phyloP scores from a whole-genome alignment of 2,329 filamentous ascomycete species.

The Xylaria polymorpha region DNA sequence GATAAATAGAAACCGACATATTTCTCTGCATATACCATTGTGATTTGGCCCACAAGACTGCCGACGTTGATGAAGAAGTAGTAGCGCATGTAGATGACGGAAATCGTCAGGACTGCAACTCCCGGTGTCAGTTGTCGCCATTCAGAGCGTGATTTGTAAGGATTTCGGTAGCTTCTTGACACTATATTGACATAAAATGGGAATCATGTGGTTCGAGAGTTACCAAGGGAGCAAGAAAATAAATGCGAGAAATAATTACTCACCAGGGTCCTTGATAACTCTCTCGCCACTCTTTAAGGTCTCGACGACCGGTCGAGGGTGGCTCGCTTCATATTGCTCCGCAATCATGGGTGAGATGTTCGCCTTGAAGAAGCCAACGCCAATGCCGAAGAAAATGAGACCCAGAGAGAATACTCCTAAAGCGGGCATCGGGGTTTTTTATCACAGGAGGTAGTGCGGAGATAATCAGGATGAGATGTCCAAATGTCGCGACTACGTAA shows the following conservation, averaged over 20 bases:
- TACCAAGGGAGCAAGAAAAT: too few species aligned
- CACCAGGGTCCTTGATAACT: conserved; percentile 72
- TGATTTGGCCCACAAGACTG: conserved; percentile 64
- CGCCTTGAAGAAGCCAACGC: conserved; percentile 75
- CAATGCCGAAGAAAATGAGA: conserved; percentile 70
- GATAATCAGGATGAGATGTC: conserved; percentile 68
- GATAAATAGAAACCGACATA: conserved; percentile 73
- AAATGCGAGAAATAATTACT: too few species aligned
- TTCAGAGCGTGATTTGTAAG: too few species aligned
- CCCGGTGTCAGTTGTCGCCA: too few species aligned
- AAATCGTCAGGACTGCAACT: conserved; percentile 65
- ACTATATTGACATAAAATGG: too few species aligned
- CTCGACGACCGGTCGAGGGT: conserved; percentile 63
- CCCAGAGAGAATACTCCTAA: conserved; percentile 69
- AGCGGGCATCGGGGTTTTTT: conserved; percentile 60
- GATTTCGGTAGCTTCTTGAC: too few species aligned
- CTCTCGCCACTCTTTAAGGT: conserved; percentile 64
- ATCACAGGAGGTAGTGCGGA: conserved; percentile 69
- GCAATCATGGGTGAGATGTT: conserved; percentile 70
- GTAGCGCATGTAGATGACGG: conserved; percentile 78
- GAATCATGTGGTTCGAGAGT: too few species aligned
- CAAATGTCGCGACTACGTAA: conserved; percentile 62
- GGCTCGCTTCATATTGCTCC: conserved; percentile 72
- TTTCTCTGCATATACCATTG: conserved; percentile 68
- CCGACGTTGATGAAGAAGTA: conserved; percentile 82